These are phyloP conservation scores for Metschnikowia reukaufii DNA, from an alignment of 805 yeast species.

Conservation along the genomic window DNA sequence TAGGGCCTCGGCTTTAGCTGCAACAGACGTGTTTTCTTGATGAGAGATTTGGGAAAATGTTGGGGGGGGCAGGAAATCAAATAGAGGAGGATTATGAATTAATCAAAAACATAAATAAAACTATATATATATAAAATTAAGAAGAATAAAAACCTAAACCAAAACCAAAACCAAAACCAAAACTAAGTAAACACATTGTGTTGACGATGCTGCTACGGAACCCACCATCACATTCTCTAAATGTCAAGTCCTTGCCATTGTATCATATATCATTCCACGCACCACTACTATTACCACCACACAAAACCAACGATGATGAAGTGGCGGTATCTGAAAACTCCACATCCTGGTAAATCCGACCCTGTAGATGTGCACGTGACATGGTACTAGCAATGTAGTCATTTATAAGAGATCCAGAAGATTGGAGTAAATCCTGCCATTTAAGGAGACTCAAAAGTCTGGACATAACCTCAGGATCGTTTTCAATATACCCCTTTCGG, in stretches of 20 bases:
- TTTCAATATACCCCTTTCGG: conserved; percentile 9
- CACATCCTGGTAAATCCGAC: conserved; percentile 6
- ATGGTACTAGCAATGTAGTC: conserved; percentile 21
- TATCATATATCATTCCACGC: conserved; percentile 20
- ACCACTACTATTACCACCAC: conserved; percentile 17
- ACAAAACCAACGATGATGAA: conserved; percentile 19
- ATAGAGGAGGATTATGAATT: no score
- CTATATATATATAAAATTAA: no score
- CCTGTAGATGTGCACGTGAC: conserved; percentile 16
- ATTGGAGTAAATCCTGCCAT: conserved; percentile 18
- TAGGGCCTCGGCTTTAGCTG: neutral
- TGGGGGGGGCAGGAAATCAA: no score
- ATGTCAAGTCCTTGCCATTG: neutral
- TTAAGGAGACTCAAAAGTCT: conserved; percentile 16
- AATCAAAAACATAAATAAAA: no score
- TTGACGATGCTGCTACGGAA: no score
- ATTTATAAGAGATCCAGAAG: conserved; percentile 20
- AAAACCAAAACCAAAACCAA: no score
- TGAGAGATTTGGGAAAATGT: neutral
- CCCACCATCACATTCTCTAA: neutral
- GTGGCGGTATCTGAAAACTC: conserved; percentile 22
- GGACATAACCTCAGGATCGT: conserved; percentile 15
- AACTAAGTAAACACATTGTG: no score
- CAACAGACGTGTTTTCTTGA: no score
- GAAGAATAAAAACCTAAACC: no score